These are phyloP conservation scores for Hypomontagnella submonticulosa DNA, from an alignment of 495 filamentous ascomycete species.

Conservation along the genomic window DNA sequence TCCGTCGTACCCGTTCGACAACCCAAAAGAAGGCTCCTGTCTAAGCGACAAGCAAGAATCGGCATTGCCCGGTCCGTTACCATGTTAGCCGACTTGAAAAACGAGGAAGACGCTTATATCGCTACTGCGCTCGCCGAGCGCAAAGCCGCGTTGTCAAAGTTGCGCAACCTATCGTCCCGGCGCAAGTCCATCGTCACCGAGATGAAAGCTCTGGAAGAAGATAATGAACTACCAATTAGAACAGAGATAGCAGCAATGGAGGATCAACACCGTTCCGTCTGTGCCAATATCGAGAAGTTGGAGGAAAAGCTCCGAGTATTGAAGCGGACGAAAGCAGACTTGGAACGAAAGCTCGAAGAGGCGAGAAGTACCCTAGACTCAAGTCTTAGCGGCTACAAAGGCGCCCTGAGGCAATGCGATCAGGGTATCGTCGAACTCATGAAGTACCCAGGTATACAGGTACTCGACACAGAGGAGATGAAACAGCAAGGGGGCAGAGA, in stretches of 20 bases:
- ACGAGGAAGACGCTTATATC: constrained; percentile 74
- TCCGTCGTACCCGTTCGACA: constrained; percentile 72
- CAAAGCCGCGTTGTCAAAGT: constrained; percentile 66
- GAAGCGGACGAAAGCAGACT: constrained; percentile 68
- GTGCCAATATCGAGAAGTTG: constrained; percentile 68
- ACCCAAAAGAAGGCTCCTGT: constrained; percentile 64
- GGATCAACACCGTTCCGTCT: constrained; percentile 64
- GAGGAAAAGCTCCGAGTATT: constrained; percentile 73
- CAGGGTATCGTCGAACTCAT: constrained; percentile 58
- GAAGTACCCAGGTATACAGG: constrained; percentile 60
- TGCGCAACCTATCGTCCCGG: constrained; percentile 70
- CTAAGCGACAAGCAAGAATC: constrained; percentile 73
- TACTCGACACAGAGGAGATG: constrained; percentile 54
- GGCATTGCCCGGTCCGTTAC: constrained; percentile 78
- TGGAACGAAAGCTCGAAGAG: constrained; percentile 70
- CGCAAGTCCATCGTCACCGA: constrained; percentile 56
- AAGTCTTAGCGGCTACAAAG: constrained; percentile 61
- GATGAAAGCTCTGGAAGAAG: constrained; percentile 52
- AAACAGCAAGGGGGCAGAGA: constrained; percentile 33
- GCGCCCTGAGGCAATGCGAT: constrained; percentile 57
- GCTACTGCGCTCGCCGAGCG: constrained; percentile 65
- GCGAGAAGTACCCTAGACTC: constrained; percentile 69
- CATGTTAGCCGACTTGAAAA: constrained; percentile 76
- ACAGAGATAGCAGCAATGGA: constrained; percentile 55
- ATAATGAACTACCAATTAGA: constrained; percentile 51